These are phyloP conservation scores for Capillidium rhysosporum DNA, from an alignment of 371 early-diverging fungal genomes.

Conservation along the genomic window DNA sequence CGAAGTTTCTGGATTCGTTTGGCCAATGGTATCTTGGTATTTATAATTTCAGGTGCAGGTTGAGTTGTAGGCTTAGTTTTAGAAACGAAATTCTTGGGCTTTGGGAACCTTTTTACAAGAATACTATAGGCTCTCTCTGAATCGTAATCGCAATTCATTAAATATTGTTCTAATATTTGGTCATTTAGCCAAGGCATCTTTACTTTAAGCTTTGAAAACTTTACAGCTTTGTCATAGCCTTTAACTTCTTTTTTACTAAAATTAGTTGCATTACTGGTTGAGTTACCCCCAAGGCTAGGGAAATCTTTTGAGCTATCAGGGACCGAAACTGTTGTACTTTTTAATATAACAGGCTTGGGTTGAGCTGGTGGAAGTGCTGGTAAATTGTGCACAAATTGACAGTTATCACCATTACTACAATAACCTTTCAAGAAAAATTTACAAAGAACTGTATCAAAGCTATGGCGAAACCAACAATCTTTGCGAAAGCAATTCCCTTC, in stretches of 20 bases:
- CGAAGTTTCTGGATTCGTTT: neutral
- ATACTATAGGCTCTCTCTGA: neutral
- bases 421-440: conserved; percentile 5
- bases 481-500: conserved; percentile 5
- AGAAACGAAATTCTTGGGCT: neutral
- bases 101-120: neutral
- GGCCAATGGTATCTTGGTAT: neutral
- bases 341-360: neutral
- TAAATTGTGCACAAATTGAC: conserved; percentile 5
- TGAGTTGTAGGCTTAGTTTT: neutral
- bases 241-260: neutral
- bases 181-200: conserved; percentile 2
- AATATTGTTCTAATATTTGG: neutral
- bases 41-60: neutral
- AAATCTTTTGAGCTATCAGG: neutral
- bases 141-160: neutral
- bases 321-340: neutral
- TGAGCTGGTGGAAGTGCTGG: neutral
- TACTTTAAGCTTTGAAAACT: neutral
- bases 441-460: conserved; percentile 1
- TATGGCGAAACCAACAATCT: conserved; percentile 8
- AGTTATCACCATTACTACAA: conserved; percentile 1
- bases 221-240: neutral
- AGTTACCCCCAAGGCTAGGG: neutral
- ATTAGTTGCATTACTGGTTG: neutral